phyloP scores from a whole-genome alignment of 306 rosid genomes.

The Leucaena leucocephala region DNA sequence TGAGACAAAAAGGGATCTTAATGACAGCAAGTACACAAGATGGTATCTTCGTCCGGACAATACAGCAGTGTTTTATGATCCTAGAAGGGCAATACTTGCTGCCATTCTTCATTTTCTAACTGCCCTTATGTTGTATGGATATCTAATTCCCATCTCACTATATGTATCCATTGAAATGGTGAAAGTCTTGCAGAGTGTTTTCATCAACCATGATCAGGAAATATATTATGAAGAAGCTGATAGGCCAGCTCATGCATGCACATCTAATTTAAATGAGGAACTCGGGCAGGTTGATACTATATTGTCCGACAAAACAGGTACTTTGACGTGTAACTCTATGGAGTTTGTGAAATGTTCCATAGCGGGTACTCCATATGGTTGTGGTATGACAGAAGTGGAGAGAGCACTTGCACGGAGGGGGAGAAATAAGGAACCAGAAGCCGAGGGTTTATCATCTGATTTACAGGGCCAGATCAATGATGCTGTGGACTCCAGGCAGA shows the following conservation, averaged over 20 bases:
- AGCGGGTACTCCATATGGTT: slow-evolving; percentile 76
- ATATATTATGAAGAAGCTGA: slow-evolving; percentile 79
- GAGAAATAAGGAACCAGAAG: slow-evolving; percentile 39
- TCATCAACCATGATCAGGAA: slow-evolving; percentile 81
- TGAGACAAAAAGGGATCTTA: slow-evolving; percentile 57
- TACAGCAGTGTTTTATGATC: slow-evolving; percentile 57
- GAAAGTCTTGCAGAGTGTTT: slow-evolving; percentile 82
- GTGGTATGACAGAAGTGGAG: slow-evolving; percentile 81
- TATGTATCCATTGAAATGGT: slow-evolving; percentile 91
- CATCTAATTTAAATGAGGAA: slow-evolving; percentile 90
- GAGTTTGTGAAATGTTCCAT: slow-evolving; percentile 88
- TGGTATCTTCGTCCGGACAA: slow-evolving; percentile 84
- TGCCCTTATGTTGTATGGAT: slow-evolving; percentile 89
- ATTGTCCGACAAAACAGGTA: slow-evolving; percentile 91
- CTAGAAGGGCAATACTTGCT: slow-evolving; percentile 60
- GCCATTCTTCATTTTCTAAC: slow-evolving; percentile 76
- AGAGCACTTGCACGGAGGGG: slow-evolving; percentile 57
- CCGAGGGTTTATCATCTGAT: slow-evolving; percentile 44
- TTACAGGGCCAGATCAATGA: slow-evolving; percentile 27
- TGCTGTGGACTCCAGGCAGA: slow-evolving; percentile 36
- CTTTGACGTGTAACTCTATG: slow-evolving; percentile 93
- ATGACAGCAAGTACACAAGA: slow-evolving; percentile 48
- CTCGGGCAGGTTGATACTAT: slow-evolving; percentile 85
- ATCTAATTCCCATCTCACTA: slow-evolving; percentile 84
- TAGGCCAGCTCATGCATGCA: slow-evolving; percentile 79